Evolutionary conservation across 108 stramenopile genomes (phyloP).

Genomic region (Discostella stelligeroides): DNA sequence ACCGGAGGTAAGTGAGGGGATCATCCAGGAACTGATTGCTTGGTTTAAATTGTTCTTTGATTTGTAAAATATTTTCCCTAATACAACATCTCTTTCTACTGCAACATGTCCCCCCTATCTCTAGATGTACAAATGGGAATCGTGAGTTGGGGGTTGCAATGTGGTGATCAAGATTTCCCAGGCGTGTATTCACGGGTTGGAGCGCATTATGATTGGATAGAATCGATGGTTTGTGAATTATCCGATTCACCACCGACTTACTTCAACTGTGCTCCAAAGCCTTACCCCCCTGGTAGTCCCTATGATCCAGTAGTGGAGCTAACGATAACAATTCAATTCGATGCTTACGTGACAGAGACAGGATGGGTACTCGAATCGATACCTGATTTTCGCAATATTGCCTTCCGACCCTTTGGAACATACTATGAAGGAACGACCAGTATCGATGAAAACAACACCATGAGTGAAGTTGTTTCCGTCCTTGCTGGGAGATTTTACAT

Average conservation of each 20-base stretch:
- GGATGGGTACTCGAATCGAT: slow-evolving; percentile 51
- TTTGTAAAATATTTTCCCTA: background rate
- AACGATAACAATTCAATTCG: slow-evolving; percentile 32
- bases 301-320: slow-evolving; percentile 36
- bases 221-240: slow-evolving; percentile 29
- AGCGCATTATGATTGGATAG: slow-evolving; percentile 50
- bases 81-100: background rate
- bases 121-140: slow-evolving; percentile 48
- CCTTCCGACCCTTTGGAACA: slow-evolving; percentile 36
- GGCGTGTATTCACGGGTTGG: slow-evolving; percentile 41
- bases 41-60: too few relatives aligned
- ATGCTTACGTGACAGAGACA: slow-evolving; percentile 34
- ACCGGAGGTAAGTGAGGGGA: background rate
- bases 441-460: slow-evolving; percentile 35
- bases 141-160: slow-evolving; percentile 48
- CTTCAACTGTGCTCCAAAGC: slow-evolving; percentile 37
- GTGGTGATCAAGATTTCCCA: slow-evolving; percentile 42
- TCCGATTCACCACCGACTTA: slow-evolving; percentile 43
- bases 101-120: background rate
- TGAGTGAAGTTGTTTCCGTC: slow-evolving; percentile 32
- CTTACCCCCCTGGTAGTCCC: slow-evolving; percentile 20
- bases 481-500: slow-evolving; percentile 40
- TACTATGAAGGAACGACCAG: slow-evolving; percentile 20
- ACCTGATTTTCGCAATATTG: slow-evolving; percentile 45
- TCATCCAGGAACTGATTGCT: background rate